Base-by-base conservation (phyloP, 495 filamentous ascomycete species). In the Penicillium paradoxum region DNA sequence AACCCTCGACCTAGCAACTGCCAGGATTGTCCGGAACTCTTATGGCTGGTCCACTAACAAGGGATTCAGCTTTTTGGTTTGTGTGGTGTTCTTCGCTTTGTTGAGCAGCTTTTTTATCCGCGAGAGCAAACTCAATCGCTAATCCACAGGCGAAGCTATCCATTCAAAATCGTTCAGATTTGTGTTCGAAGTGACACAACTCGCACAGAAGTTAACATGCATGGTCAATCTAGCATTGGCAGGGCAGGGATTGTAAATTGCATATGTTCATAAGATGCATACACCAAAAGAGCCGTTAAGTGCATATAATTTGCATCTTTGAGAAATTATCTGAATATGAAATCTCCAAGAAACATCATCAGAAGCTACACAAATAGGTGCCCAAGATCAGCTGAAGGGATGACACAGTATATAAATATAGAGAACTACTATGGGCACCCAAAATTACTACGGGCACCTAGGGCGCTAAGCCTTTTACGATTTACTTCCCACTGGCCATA, bases 1-100 rank as follows among this genome's bases (percentile, higher is more conserved):
- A 47, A 75, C 67, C 1, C 72, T 95, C n/a, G 81, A 86, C 4
- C 82, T 86, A 0, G 73, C 64, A 2, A 66, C 85, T 4, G 79
- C 76, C 30, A 70, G 67, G 15, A 65, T 87, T 19, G 88, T 95
- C n/a, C 76, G 82, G 15, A 60, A 69, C 17, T 89, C 86, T 65
- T 95, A 91, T 70, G 79, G 74, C 24, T 73, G 66, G 66, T 70
- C 79, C 8, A 79, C 69, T 2, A 73, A 75, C 45, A 69, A 74
- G 39, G 74, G 74, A 1, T 80, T 81, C 52, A 63, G 48, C 4
- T 70, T 81, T 24, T 59, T 75, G 64, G 59, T 74, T 41, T 62
- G 58, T 17, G 56, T 79, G 19, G 73, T 72, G 3, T 71, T 71
- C 54, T 75, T 74, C 59, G 72, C 77, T 10, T 58, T 77, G 46